Conservation (phyloP, 805 yeast species). For the Teunomyces barrocoloradensis region DNA sequence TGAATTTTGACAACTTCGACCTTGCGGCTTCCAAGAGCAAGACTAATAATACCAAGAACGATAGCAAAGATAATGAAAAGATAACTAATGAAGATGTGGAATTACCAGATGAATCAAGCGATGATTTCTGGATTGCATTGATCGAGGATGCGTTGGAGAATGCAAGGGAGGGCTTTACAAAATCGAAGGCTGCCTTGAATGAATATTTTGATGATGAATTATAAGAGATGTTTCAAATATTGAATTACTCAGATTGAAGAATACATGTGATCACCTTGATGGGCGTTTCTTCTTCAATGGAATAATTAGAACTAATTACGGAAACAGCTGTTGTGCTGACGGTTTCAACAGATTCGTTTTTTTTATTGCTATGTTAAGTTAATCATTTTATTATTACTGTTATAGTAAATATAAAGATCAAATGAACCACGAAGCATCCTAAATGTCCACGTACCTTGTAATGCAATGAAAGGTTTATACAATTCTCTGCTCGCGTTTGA, state of each 20-base stretch:
- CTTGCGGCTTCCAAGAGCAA: conserved; percentile 4
- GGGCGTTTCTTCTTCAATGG: background rate
- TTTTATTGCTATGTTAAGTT: conserved; percentile 1
- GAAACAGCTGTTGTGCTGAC: background rate
- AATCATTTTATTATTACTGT: background rate
- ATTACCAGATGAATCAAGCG: conserved; percentile 16
- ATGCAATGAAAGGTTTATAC: background rate
- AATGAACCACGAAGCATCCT: background rate
- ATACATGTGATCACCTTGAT: background rate
- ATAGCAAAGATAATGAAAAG: conserved; percentile 12
- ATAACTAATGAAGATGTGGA: conserved; percentile 12
- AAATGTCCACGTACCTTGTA: background rate
- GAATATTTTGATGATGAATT: conserved; percentile 46
- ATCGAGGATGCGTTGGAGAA: conserved; percentile 52
- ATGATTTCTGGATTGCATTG: conserved; percentile 40
- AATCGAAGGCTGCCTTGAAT: conserved; percentile 49
- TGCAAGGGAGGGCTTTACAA: conserved; percentile 50
- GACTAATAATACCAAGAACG: conserved; percentile 19
- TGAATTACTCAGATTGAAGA: background rate
- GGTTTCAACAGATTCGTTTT: background rate
- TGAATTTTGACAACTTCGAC: conserved; percentile 37
- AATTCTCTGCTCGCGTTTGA: conserved; percentile 15
- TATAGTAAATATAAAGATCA: background rate
- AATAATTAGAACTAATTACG: background rate
- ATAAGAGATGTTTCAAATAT: conserved; percentile 1